Percentiles rank a stretch among this genome's conserved stretches.
Conservation (phyloP, 1,139 yeast genomes). For the Nadsonia starkeyi-henricii region DNA sequence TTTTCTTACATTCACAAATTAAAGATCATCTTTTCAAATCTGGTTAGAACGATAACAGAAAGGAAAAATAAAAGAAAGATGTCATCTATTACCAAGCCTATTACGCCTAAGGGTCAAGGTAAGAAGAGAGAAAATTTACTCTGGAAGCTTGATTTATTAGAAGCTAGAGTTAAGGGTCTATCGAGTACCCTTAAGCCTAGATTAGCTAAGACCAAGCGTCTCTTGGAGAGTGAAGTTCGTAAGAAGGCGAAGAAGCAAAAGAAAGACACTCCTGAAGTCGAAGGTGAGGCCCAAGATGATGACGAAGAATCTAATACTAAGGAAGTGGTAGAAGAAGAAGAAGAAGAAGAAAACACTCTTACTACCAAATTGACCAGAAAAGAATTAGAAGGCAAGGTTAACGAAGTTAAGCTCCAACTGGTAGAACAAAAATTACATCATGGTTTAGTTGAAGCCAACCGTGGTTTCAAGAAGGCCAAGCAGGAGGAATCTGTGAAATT, state of each 20-base stretch:
- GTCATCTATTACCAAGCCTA: neutral
- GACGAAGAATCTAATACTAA: constrained; percentile 12
- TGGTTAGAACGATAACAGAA: neutral
- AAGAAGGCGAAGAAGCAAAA: constrained; percentile 10
- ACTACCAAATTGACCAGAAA: neutral
- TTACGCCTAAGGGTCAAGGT: constrained; percentile 9
- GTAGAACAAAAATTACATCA: constrained; percentile 4
- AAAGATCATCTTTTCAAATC: neutral
- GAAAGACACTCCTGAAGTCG: constrained; percentile 11
- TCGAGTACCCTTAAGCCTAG: constrained; percentile 16
- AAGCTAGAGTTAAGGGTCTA: constrained; percentile 18
- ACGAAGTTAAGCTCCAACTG: constrained; percentile 1
- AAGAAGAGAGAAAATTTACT: constrained; percentile 21
- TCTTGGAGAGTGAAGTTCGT: constrained; percentile 13
- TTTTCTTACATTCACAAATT: neutral
- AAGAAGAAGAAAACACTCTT: constrained; percentile 10
- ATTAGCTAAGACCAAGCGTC: constrained; percentile 19
- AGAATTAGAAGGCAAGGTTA: neutral
- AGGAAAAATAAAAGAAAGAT: neutral
- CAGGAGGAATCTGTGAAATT: constrained; percentile 2
- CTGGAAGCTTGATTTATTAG: constrained; percentile 26
- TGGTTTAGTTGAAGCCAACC: constrained; percentile 3
- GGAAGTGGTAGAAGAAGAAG: constrained; percentile 14
- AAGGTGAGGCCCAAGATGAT: constrained; percentile 14
- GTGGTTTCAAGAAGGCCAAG: constrained; percentile 5